phyloP scores from a whole-genome alignment of 345 rosid species.

The Jatropha curcas region DNA sequence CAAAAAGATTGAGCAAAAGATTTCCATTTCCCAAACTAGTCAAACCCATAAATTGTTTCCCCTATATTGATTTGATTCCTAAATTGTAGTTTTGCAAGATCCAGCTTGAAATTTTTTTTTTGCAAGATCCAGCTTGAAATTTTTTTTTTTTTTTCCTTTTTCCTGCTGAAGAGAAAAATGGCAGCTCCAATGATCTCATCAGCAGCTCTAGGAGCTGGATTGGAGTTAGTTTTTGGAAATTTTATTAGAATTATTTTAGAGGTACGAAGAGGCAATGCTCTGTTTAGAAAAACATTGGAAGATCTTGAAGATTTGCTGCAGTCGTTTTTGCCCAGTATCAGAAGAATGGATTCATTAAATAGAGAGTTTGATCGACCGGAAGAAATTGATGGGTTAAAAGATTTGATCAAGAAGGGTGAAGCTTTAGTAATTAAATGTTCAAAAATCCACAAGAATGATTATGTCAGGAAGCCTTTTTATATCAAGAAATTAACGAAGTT shows the following conservation, averaged over 20 bases:
- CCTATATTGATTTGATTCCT: not conserved
- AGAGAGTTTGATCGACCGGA: slow-evolving; percentile 10
- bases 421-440: slow-evolving; percentile 7
- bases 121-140: not conserved
- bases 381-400: not conserved
- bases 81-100: not conserved
- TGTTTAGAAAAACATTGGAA: slow-evolving; percentile 3
- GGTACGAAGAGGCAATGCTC: not conserved
- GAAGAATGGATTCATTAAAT: slow-evolving; percentile 6
- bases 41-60: slow-evolving; percentile 4
- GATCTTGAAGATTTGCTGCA: not conserved
- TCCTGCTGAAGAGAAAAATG: not conserved
- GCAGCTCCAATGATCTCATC: not conserved
- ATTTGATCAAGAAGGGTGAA: not conserved
- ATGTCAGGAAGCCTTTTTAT: slow-evolving; percentile 5
- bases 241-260: not conserved
- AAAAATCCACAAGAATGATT: not conserved
- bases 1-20: not conserved
- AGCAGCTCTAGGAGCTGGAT: slow-evolving; percentile 10
- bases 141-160: not conserved
- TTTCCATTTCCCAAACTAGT: not conserved
- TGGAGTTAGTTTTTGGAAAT: not conserved
- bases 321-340: not conserved
- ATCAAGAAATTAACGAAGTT: slow-evolving; percentile 20
- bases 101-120: not conserved